These are phyloP conservation scores for Cladochytrium replicatum DNA, from an alignment of 192 early-diverging fungal species.

Conservation along the genomic window DNA sequence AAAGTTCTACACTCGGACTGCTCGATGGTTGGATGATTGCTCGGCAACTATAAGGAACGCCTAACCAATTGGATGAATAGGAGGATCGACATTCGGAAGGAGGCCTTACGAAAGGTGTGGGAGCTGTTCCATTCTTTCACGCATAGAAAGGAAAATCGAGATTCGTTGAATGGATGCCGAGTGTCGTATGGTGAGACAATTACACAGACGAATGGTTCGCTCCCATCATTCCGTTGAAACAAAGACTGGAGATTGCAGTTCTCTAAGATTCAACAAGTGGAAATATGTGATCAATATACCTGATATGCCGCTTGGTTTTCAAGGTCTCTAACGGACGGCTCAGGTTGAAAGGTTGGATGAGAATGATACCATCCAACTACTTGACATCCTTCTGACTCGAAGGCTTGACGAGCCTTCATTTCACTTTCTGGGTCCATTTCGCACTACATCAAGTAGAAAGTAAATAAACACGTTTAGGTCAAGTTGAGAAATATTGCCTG, in stretches of 20 bases:
- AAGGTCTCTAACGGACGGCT: constrained; percentile 81
- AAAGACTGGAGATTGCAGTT: constrained; percentile 32
- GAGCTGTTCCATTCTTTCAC: constrained; percentile 40
- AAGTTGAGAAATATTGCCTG: constrained; percentile 37
- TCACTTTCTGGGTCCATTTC: constrained; percentile 90
- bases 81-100: constrained; percentile 13
- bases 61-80: constrained; percentile 18
- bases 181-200: constrained; percentile 79
- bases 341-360: constrained; percentile 86
- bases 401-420: constrained; percentile 67
- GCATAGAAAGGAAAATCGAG: constrained; percentile 48
- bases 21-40: constrained; percentile 34
- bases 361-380: constrained; percentile 97
- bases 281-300: constrained; percentile 22
- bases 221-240: constrained; percentile 49
- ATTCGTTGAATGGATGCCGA: constrained; percentile 36
- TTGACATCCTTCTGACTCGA: constrained; percentile 44
- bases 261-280: too few species aligned
- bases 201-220: constrained; percentile 82
- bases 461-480: neutral
- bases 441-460: constrained; percentile 43
- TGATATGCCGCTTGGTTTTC: constrained; percentile 85
- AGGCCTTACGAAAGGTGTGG: constrained; percentile 42
- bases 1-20: constrained; percentile 34
- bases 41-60: constrained; percentile 44